Percentiles rank a stretch among this genome's conserved stretches.
Evolutionary conservation across 768 basidiomycete species (phyloP).

Genomic region (Mycena maculata): DNA sequence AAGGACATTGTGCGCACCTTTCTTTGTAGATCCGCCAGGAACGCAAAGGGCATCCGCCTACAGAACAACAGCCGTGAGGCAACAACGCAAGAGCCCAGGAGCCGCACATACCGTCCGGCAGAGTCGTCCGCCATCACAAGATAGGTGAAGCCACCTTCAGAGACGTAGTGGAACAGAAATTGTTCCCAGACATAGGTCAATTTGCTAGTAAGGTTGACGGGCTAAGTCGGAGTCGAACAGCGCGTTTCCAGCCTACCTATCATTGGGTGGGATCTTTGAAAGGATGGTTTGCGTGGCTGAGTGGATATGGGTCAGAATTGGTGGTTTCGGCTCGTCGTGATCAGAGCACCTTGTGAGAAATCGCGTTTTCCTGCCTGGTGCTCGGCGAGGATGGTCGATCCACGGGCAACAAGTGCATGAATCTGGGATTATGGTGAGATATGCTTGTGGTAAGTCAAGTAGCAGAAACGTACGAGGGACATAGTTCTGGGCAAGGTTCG

Average conservation of each 20-base stretch:
- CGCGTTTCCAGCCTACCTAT: slow-evolving; percentile 66
- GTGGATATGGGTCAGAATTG: not conserved
- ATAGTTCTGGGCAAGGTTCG: too few relatives aligned
- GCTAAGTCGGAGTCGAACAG: slow-evolving; percentile 34
- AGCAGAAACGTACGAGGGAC: too few relatives aligned
- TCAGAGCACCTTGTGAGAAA: slow-evolving; percentile 83
- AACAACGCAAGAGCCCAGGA: not conserved
- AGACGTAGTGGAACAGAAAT: slow-evolving; percentile 94
- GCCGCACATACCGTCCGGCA: slow-evolving; percentile 76
- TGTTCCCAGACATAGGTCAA: slow-evolving; percentile 92
- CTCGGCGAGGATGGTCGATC: slow-evolving; percentile 85
- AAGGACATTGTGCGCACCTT: slow-evolving; percentile 57
- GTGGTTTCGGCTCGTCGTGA: not conserved
- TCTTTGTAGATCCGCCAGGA: slow-evolving; percentile 87
- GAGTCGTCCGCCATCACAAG: slow-evolving; percentile 96
- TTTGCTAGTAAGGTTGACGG: slow-evolving; percentile 57
- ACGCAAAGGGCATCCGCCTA: slow-evolving; percentile 94
- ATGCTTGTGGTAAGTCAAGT: too few relatives aligned
- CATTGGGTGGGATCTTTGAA: slow-evolving; percentile 94
- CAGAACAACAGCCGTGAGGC: slow-evolving; percentile 11
- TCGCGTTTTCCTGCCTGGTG: slow-evolving; percentile 84
- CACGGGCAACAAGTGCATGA: slow-evolving; percentile 86
- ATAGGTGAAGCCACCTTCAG: slow-evolving; percentile 87
- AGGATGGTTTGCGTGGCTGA: slow-evolving; percentile 89
- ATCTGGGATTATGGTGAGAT: slow-evolving; percentile 58